phyloP scores from a whole-genome alignment of 495 filamentous ascomycete species.

The Podospora tetraspora region DNA sequence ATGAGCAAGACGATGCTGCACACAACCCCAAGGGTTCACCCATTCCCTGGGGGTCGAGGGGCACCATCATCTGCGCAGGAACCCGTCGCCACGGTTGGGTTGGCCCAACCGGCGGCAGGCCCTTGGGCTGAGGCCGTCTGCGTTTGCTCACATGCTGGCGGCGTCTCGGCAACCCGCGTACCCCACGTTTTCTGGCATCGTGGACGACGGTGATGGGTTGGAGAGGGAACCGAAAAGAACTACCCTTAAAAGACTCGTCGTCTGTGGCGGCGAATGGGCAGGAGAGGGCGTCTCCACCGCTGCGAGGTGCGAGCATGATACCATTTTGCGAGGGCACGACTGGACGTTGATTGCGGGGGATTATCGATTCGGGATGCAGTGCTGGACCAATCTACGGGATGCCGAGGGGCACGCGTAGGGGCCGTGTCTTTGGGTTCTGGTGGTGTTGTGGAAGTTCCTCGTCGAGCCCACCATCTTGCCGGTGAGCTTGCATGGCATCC shows the following conservation, averaged over 20 bases:
- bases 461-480: background rate
- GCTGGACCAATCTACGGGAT: background rate
- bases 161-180: background rate
- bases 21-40: background rate
- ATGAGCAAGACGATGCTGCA: background rate
- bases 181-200: background rate
- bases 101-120: constrained; percentile 10
- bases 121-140: background rate
- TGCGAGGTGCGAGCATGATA: background rate
- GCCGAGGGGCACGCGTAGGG: background rate
- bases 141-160: too few species aligned
- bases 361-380: background rate
- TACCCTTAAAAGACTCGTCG: background rate
- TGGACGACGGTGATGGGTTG: background rate
- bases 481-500: background rate
- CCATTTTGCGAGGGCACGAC: background rate
- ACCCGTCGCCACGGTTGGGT: constrained; percentile 28
- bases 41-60: background rate
- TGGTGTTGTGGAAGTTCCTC: background rate
- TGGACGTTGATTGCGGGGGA: background rate
- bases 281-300: background rate
- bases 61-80: constrained; percentile 29
- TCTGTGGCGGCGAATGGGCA: background rate
- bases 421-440: background rate
- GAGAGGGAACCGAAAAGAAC: background rate